A percentile compares a stretch with the other conserved stretches of the same genome.
Evolutionary conservation across 1,139 yeast genomes (phyloP).

Genomic region (Petasospora rhodanensis): DNA sequence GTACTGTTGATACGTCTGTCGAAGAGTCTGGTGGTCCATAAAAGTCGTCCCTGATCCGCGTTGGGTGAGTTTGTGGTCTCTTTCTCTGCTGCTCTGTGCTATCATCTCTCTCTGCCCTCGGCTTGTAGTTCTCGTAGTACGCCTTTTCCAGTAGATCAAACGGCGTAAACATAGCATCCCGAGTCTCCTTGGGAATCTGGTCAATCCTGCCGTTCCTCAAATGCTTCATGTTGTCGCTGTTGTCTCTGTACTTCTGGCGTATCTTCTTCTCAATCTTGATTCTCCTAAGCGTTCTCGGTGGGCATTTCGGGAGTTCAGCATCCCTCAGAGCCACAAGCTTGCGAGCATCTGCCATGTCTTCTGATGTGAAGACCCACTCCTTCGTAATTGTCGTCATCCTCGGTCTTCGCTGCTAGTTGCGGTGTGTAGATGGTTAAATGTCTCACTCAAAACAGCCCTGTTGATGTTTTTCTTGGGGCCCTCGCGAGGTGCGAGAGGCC

Average conservation of each 20-base stretch:
- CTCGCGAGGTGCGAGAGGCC: too few relatives aligned
- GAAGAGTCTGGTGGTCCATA: too few relatives aligned
- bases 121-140: conserved; percentile 16
- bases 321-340: conserved; percentile 18
- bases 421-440: too few relatives aligned
- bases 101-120: conserved; percentile 19
- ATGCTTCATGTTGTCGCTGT: conserved; percentile 17
- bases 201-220: conserved; percentile 22
- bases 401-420: not conserved
- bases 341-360: conserved; percentile 4
- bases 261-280: conserved; percentile 17
- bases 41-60: too few relatives aligned
- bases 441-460: too few relatives aligned
- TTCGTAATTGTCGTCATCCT: not conserved
- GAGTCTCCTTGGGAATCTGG: conserved; percentile 15
- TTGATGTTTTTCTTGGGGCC: too few relatives aligned
- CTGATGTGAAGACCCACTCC: not conserved
- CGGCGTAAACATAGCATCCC: conserved; percentile 14
- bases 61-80: too few relatives aligned
- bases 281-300: conserved; percentile 8
- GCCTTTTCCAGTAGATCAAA: conserved; percentile 14
- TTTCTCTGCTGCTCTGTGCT: not conserved
- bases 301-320: conserved; percentile 2
- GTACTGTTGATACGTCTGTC: too few relatives aligned
- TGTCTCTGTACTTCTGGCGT: conserved; percentile 11